phyloP scores from a whole-genome alignment of 2,329 filamentous ascomycete genomes.

The Parastagonospora nodorum region DNA sequence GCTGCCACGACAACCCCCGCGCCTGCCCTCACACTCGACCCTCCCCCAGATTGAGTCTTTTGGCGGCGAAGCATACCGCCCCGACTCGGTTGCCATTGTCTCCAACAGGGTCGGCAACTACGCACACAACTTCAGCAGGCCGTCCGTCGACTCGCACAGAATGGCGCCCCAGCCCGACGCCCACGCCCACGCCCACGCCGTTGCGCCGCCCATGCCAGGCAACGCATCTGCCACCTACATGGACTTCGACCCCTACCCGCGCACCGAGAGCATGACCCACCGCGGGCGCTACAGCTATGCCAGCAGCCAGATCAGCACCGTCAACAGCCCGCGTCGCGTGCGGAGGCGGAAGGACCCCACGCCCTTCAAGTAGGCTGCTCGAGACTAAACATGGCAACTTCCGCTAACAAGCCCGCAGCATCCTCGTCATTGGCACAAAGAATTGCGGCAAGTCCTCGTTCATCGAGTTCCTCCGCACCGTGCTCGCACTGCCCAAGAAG shows the following conservation, averaged over 20 bases:
- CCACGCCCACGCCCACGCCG: conserved; percentile 22
- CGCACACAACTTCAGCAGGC: conserved; percentile 43
- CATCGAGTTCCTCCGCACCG: conserved; percentile 89
- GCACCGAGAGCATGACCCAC: conserved; percentile 94
- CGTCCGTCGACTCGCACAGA: conserved; percentile 41
- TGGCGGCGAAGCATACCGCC: conserved; percentile 65
- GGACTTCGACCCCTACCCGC: conserved; percentile 76
- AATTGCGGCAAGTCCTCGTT: conserved; percentile 95
- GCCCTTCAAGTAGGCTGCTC: conserved; percentile 81
- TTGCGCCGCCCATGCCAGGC: conserved; percentile 63
- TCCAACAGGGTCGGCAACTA: conserved; percentile 59
- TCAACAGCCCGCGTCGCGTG: conserved; percentile 91
- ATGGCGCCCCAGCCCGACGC: conserved; percentile 41
- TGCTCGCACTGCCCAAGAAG: conserved; percentile 79
- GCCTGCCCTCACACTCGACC: conserved; percentile 56
- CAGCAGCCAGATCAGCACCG: conserved; percentile 84
- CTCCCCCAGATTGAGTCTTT: conserved; percentile 61
- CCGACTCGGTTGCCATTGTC: conserved; percentile 66
- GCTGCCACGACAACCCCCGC: conserved; percentile 65
- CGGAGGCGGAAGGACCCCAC: conserved; percentile 96
- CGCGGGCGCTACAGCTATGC: conserved; percentile 96
- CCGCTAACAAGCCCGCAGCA: conserved; percentile 57
- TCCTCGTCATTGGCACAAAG: conserved; percentile 86
- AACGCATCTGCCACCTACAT: conserved; percentile 50
- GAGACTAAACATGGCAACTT: neutral